phyloP scores from a whole-genome alignment of 2,329 filamentous ascomycete genomes.

The Sporothrix protearum region DNA sequence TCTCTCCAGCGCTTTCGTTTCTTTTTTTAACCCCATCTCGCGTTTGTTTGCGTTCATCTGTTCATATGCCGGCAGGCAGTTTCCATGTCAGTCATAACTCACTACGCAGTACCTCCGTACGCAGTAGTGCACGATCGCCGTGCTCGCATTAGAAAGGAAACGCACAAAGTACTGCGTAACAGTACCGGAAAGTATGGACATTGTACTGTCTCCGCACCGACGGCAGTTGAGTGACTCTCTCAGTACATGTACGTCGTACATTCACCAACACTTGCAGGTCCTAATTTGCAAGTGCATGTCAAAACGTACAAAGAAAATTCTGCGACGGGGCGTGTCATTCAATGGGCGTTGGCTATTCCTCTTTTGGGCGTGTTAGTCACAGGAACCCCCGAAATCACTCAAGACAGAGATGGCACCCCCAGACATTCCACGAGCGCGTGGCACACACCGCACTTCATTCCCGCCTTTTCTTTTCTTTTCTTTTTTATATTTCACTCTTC shows the following conservation, averaged over 20 bases:
- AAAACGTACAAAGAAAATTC: not conserved
- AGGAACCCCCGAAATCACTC: not conserved
- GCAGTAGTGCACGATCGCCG: not conserved
- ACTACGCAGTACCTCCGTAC: too few species aligned
- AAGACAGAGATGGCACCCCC: not conserved
- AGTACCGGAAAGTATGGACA: not conserved
- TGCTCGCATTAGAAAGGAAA: not conserved
- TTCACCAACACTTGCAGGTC: not conserved
- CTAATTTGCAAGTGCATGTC: not conserved
- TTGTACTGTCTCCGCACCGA: not conserved
- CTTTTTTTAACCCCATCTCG: not conserved
- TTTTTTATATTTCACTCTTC: not conserved
- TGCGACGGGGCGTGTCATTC: constrained; percentile 22
- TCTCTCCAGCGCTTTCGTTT: too few species aligned
- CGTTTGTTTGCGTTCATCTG: not conserved
- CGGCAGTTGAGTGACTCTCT: not conserved
- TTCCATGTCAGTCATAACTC: not conserved
- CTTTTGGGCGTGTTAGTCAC: constrained; percentile 36
- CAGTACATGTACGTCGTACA: too few species aligned
- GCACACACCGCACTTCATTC: not conserved
- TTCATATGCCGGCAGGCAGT: not conserved
- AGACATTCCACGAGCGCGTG: not conserved
- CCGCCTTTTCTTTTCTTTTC: not conserved
- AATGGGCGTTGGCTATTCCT: constrained; percentile 26
- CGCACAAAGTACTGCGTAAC: too few species aligned